A percentile compares a stretch with the other conserved stretches of the same genome.
These are phyloP conservation scores for Coemansia guatemalensis DNA, from an alignment of 192 early-diverging fungal species.

Conservation along the genomic window DNA sequence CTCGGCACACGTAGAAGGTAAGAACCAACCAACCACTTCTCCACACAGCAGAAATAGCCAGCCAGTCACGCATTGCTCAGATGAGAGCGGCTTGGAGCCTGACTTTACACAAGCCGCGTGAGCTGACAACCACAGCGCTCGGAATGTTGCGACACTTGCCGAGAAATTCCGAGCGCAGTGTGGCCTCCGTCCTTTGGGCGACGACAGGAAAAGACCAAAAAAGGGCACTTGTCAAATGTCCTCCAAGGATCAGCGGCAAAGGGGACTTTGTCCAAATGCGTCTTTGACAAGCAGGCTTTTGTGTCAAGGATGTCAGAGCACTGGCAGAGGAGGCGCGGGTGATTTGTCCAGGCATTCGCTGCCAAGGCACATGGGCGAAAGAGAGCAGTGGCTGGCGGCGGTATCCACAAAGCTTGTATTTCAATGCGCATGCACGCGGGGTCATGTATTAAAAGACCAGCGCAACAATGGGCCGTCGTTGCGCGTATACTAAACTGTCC, in stretches of 20 bases:
- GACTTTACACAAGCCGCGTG: background rate
- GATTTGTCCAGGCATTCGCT: too few relatives aligned
- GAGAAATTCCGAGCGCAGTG: background rate
- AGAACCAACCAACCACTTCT: background rate
- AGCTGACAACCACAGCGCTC: background rate
- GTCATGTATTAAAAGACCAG: constrained; percentile 9
- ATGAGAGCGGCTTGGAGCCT: background rate
- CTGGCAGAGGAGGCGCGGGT: too few relatives aligned
- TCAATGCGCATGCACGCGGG: constrained; percentile 5
- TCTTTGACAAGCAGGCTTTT: background rate
- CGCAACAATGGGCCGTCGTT: too few relatives aligned
- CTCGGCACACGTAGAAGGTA: background rate
- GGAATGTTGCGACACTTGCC: background rate
- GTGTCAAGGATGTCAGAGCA: background rate
- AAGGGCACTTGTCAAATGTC: background rate
- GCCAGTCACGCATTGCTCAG: background rate
- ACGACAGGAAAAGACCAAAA: background rate
- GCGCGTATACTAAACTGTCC: too few relatives aligned
- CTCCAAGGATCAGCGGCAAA: background rate
- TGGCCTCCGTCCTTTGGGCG: background rate
- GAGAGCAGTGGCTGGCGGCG: background rate
- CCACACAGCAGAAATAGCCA: background rate
- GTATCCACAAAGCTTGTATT: background rate
- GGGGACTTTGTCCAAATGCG: background rate
- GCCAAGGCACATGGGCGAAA: background rate